phyloP scores from a whole-genome alignment of 139 green algal species.

The Micractinium conductrix region DNA sequence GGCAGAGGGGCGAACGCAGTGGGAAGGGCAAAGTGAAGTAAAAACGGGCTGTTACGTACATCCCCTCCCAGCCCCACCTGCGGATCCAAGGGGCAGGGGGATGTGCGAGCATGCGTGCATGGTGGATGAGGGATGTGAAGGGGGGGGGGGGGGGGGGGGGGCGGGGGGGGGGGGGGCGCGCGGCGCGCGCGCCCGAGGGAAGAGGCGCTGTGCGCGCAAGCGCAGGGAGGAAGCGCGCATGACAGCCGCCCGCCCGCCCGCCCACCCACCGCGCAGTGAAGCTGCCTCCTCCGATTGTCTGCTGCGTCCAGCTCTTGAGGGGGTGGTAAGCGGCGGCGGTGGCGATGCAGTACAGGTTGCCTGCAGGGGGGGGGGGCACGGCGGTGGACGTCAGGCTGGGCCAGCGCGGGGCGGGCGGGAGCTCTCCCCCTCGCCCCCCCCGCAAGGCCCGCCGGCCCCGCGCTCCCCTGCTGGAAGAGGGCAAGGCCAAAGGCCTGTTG shows the following conservation, averaged over 20 bases:
- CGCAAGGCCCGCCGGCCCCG: too few relatives aligned
- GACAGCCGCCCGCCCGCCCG: too few relatives aligned
- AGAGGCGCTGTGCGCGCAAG: not conserved
- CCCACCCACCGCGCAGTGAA: conserved; percentile 56
- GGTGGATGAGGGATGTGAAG: too few relatives aligned
- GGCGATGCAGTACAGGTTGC: conserved; percentile 91
- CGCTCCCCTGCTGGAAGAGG: too few relatives aligned
- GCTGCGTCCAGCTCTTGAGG: conserved; percentile 73
- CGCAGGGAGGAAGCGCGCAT: too few relatives aligned
- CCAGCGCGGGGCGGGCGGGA: not conserved
- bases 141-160: not conserved
- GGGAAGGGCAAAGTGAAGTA: too few relatives aligned
- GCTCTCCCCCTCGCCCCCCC: too few relatives aligned
- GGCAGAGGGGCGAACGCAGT: not conserved
- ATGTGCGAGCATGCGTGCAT: too few relatives aligned
- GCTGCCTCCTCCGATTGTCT: conserved; percentile 69
- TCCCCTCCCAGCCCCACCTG: conserved; percentile 69
- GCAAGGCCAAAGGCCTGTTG: too few relatives aligned
- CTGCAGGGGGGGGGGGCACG: conserved; percentile 15
- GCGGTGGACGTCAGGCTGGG: too few relatives aligned
- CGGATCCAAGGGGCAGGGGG: not conserved
- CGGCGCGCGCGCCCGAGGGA: not conserved
- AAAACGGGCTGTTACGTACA: conserved; percentile 80
- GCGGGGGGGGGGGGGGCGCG: not conserved
- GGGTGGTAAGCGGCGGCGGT: conserved; percentile 80